Evolutionary conservation across 2,329 filamentous ascomycete species (phyloP), one percentile per base, ranked within the genome.

Genomic region (Colletotrichum liriopes): DNA sequence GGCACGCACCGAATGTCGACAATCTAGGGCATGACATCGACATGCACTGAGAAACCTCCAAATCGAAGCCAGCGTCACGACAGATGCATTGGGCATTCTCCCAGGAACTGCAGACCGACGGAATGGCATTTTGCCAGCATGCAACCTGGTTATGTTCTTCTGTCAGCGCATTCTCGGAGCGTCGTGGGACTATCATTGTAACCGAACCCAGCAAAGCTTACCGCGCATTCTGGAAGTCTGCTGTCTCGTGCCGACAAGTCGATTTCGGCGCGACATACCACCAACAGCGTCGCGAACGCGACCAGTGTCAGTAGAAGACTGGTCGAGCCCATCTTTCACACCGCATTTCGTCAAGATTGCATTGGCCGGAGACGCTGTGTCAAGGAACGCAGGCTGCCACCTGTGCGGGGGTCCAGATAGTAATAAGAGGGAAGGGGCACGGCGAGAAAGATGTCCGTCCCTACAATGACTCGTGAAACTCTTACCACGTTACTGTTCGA

Each of bases 31-130:
- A 70, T 7, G 67, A 52, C 6, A 39, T 65, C 14, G 61, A 39
- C 29, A 65, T 41, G 67, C 67, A 70, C n/a, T 65, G 67, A 3
- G 67, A 60, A 8, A 70, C 67, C 5, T n/a, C 45, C 20, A 54
- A 16, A 14, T 60, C 54, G 26, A 70, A 70, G 7, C 29, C 11
- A 26, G 20, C 43, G 26, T 65, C 45, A 18, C 51, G 52, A 12
- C 66, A 69, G 6, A 69, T 26, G 43, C 66, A 69, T 11, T 43
- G 43, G 1, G 35, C 18, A 14, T 69, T 69, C 1, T 51, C 66
- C 66, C 66, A 65, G 16, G 66, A 58, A 1, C 52, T 52, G 7
- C 66, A 69, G 7, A 52, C 1, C 9, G 41, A 32, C 35, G 66
- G 35, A 8, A 69, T 32, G 0, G 60, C 60, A 20, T 18, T 41